Base-by-base conservation (phyloP, 2,329 filamentous ascomycete species). In the Fusarium ambrosium region DNA sequence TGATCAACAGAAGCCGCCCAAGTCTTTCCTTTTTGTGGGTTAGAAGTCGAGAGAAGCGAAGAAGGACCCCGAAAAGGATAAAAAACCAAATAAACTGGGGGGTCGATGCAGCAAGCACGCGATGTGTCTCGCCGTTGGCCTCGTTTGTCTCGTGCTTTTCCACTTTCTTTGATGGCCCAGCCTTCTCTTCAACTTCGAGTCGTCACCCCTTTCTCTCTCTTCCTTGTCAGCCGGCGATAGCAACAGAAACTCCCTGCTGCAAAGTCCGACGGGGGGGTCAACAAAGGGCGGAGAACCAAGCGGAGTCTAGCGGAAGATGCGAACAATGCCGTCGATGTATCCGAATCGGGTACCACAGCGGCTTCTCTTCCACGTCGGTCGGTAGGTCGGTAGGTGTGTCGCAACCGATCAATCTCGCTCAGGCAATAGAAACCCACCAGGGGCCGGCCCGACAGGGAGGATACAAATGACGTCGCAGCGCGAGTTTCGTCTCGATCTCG, bases 241-340 rank as follows among this genome's bases (percentile, higher is more conserved):
- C 48, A 60, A 64, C 56, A 39, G 22, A 58, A 68, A 64, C 55
- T 56, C 58, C 22, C 39, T 39, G 53, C 45, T 66, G 55, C 45
- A 76, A 78, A 75, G 67, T 77, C 77, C 77, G 77, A 74, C 53
- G 53, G 56, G 45, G n/a, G 24, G 60, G 51, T 66, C 58, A 68
- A 65, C 58, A 68, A 65, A 65, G 51, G 64, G 37, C 66, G 66
- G 66, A 78, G 74, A 59, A 73, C 70, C 70, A 73, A 69, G 74
- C 79, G 74, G 77, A 79, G 73, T 70, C 64, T 64, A 59, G 68
- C 73, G 68, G 72, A 77, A 71, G 67, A 77, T 56, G 70, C 69
- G 75, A 72, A 64, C 64, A 76, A 71, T 72, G 71, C 69, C 69
- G 69, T 73, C 29, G 66, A 63, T 64, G 73, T 60, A 75, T 71